Conservation (phyloP, 2,329 filamentous ascomycete genomes). For the Ascochyta clinopodiicola region DNA sequence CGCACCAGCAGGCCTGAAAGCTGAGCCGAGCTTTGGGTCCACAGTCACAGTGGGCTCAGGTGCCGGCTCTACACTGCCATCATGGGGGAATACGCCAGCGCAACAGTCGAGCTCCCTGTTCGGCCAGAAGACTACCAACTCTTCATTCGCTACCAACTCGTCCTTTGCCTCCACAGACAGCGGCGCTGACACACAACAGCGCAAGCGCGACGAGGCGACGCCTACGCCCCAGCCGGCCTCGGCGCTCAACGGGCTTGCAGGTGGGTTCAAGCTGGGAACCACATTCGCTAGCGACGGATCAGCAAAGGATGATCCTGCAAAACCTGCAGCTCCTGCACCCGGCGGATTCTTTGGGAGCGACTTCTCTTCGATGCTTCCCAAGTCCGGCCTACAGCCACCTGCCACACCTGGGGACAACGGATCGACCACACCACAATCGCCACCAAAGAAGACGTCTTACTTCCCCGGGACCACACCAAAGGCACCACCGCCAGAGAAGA, state of each 20-base stretch:
- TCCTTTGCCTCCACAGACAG: slow-evolving; percentile 40
- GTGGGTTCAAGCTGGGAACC: slow-evolving; percentile 70
- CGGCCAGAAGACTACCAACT: slow-evolving; percentile 32
- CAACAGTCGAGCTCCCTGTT: slow-evolving; percentile 37
- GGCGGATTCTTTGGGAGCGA: slow-evolving; percentile 66
- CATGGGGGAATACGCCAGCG: slow-evolving; percentile 41
- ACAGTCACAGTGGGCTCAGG: slow-evolving; percentile 49
- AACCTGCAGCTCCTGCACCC: slow-evolving; percentile 52
- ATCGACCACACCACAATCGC: slow-evolving; percentile 45
- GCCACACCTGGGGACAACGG: slow-evolving; percentile 49
- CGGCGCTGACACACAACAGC: slow-evolving; percentile 11
- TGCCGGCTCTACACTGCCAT: slow-evolving; percentile 41
- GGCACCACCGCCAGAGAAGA: slow-evolving; percentile 40
- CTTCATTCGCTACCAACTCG: slow-evolving; percentile 36
- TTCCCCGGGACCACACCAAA: slow-evolving; percentile 37
- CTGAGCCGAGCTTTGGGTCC: slow-evolving; percentile 50
- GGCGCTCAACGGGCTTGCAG: slow-evolving; percentile 42
- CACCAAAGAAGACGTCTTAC: slow-evolving; percentile 32
- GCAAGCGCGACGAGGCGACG: slow-evolving; percentile 44
- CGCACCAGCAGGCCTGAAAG: slow-evolving; percentile 27
- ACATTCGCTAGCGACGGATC: slow-evolving; percentile 71
- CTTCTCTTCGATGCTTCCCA: slow-evolving; percentile 66
- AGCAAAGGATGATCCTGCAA: slow-evolving; percentile 65
- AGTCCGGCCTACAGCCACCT: slow-evolving; percentile 39
- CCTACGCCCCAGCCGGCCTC: slow-evolving; percentile 38